These are phyloP conservation scores for Emergomyces pasteurianus DNA, from an alignment of 2,329 filamentous ascomycete genomes.

Conservation along the genomic window DNA sequence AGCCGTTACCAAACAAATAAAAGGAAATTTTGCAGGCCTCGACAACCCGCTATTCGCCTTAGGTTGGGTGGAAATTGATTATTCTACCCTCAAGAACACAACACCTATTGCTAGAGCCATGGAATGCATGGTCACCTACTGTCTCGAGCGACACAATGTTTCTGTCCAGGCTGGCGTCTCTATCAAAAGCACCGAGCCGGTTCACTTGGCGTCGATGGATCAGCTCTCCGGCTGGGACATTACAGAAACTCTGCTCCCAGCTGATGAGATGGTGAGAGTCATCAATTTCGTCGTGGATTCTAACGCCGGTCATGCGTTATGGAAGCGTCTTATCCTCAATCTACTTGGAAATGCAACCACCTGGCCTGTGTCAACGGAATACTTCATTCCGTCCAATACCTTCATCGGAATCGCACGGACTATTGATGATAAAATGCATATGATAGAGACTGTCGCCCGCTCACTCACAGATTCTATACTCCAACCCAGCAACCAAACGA, in stretches of 20 bases:
- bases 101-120: background rate
- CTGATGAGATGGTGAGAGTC: background rate
- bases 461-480: background rate
- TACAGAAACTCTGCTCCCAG: background rate
- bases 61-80: background rate
- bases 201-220: background rate
- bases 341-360: background rate
- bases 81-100: background rate
- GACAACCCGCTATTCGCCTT: background rate
- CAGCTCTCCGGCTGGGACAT: background rate
- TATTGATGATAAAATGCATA: background rate
- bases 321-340: background rate
- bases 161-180: background rate
- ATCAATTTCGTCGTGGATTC: background rate
- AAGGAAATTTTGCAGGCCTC: background rate
- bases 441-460: background rate
- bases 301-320: background rate
- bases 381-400: background rate
- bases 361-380: background rate
- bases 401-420: background rate
- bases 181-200: background rate
- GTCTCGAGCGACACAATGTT: background rate
- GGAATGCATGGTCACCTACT: background rate
- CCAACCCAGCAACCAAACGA: background rate
- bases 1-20: background rate